These are phyloP conservation scores for Solanum pimpinellifolium DNA, from an alignment of 257 asterid species.

Conservation along the genomic window DNA sequence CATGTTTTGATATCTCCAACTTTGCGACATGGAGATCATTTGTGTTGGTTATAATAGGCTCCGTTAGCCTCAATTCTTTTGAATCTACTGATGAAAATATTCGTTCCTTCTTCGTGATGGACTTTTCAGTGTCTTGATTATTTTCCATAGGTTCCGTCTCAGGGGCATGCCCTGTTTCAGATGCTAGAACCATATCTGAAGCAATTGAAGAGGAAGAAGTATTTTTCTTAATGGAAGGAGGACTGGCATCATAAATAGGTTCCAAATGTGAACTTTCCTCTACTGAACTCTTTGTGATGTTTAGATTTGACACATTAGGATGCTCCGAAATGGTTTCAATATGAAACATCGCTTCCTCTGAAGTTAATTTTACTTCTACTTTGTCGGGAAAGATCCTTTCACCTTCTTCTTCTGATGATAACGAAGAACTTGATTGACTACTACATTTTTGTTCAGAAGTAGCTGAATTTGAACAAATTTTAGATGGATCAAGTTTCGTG, in stretches of 20 bases:
- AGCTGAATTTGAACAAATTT: conserved; percentile 5
- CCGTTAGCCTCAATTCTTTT: conserved; percentile 1
- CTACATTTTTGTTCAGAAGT: conserved; percentile 5
- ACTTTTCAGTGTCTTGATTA: conserved; percentile 12
- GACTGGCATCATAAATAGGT: conserved; percentile 7
- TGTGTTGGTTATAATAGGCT: conserved; percentile 4
- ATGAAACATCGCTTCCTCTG: conserved; percentile 10
- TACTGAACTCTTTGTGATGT: conserved; percentile 3
- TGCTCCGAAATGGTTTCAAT: conserved; percentile 19
- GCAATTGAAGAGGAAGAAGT: conserved; percentile 37
- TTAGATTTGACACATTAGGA: conserved; percentile 15
- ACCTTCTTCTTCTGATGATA: conserved; percentile 46
- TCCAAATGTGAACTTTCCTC: conserved; percentile 1
- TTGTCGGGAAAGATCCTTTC: conserved; percentile 14
- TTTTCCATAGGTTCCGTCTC: conserved; percentile 21
- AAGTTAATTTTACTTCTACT: conserved; percentile 21
- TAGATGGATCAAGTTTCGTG: background rate
- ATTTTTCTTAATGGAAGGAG: conserved; percentile 4
- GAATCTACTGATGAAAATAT: conserved; percentile 8
- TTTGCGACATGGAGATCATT: conserved; percentile 7
- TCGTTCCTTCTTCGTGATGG: conserved; percentile 2
- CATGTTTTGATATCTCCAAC: conserved; percentile 10
- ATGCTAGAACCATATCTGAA: conserved; percentile 33
- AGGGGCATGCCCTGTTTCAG: conserved; percentile 19
- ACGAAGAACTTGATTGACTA: conserved; percentile 49